Evolutionary conservation across 495 filamentous ascomycete species (phyloP).

Genomic region (Staphylotrichum longicolle): DNA sequence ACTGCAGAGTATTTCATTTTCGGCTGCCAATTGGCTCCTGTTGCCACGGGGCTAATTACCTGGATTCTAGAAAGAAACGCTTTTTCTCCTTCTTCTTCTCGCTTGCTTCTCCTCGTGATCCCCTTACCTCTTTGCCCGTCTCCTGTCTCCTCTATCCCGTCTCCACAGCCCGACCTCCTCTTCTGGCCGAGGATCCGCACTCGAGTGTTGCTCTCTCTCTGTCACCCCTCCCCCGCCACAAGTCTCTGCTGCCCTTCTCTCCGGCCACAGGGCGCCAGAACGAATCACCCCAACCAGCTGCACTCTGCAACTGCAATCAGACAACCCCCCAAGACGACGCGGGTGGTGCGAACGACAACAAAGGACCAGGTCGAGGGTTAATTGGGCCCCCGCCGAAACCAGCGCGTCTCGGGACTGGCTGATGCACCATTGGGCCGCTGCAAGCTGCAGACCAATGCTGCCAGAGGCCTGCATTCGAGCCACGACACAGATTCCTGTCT

Average conservation of each 20-base stretch:
- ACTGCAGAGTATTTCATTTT: neutral
- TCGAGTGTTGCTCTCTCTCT: neutral
- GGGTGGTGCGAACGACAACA: slow-evolving; percentile 25
- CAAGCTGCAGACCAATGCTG: slow-evolving; percentile 50
- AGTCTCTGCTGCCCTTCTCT: slow-evolving; percentile 8
- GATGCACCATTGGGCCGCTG: slow-evolving; percentile 49
- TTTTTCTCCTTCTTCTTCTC: neutral
- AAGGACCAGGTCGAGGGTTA: slow-evolving; percentile 21
- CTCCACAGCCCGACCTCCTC: slow-evolving; percentile 20
- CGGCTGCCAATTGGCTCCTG: slow-evolving; percentile 9
- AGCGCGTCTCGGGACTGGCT: slow-evolving; percentile 42
- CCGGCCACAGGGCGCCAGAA: slow-evolving; percentile 2
- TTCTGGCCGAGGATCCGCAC: slow-evolving; percentile 13
- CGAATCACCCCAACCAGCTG: slow-evolving; percentile 29
- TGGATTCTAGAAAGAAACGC: too few species aligned
- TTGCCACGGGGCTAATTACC: neutral
- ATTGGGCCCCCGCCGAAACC: slow-evolving; percentile 33
- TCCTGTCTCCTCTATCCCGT: neutral
- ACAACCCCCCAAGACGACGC: slow-evolving; percentile 8
- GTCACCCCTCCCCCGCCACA: slow-evolving; percentile 8
- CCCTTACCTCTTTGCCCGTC: neutral
- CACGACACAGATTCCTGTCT: slow-evolving; percentile 52
- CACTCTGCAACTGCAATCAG: slow-evolving; percentile 9
- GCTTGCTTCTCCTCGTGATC: slow-evolving; percentile 4
- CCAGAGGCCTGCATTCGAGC: slow-evolving; percentile 58